These are phyloP conservation scores for Microbotryum violaceum DNA, from an alignment of 1,284 basidiomycete genomes.

Conservation along the genomic window DNA sequence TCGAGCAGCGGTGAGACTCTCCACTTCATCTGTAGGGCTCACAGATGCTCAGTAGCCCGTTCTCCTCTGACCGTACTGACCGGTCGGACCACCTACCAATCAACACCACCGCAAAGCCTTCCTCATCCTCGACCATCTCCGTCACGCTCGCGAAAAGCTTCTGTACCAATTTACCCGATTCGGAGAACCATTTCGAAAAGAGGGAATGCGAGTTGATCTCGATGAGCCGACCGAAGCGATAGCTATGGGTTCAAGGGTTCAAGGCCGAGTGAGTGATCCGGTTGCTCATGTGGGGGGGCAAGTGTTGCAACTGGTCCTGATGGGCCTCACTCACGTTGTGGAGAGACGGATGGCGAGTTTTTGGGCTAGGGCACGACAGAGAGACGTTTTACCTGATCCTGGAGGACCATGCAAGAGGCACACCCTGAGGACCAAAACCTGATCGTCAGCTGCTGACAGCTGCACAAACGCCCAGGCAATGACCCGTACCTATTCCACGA, in stretches of 20 bases:
- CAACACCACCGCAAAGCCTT: slow-evolving; percentile 84
- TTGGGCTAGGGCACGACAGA: slow-evolving; percentile 90
- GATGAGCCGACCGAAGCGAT: slow-evolving; percentile 73
- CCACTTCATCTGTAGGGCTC: slow-evolving; percentile 72
- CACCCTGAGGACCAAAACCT: slow-evolving; percentile 46
- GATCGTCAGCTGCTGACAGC: neutral
- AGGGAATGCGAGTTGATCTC: slow-evolving; percentile 97
- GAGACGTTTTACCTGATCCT: slow-evolving; percentile 93
- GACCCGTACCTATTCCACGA: slow-evolving; percentile 71
- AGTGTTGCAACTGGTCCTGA: too few relatives aligned
- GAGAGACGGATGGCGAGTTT: slow-evolving; percentile 88
- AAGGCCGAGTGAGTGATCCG: too few relatives aligned
- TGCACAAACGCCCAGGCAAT: neutral
- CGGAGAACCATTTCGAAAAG: slow-evolving; percentile 96
- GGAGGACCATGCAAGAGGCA: slow-evolving; percentile 93
- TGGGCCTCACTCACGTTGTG: neutral
- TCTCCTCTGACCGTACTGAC: neutral
- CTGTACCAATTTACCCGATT: slow-evolving; percentile 96
- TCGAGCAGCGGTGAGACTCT: slow-evolving; percentile 86
- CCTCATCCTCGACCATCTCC: slow-evolving; percentile 79
- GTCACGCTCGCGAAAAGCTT: slow-evolving; percentile 80
- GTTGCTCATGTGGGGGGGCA: too few relatives aligned
- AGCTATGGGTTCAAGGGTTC: slow-evolving; percentile 48
- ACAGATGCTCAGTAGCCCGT: neutral
- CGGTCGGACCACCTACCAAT: slow-evolving; percentile 57